phyloP scores from a whole-genome alignment of 75 land plant species.

The Adiantum capillusveneris region DNA sequence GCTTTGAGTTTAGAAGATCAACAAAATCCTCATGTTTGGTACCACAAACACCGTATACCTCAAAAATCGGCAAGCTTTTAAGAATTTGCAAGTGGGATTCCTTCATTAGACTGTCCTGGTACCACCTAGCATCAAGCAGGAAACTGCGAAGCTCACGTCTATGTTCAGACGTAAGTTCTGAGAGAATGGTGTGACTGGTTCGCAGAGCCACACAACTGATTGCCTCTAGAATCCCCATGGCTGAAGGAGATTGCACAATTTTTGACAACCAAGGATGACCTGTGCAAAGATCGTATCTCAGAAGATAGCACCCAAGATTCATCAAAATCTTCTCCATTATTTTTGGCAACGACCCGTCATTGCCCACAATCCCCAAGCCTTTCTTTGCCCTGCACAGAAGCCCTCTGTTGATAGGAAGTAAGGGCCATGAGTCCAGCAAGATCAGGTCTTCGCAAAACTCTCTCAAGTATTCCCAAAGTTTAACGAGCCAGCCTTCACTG shows the following conservation, averaged over 20 bases:
- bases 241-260: conserved; percentile 51
- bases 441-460: conserved; percentile 43
- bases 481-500: conserved; percentile 44
- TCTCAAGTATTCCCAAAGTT: conserved; percentile 67
- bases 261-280: conserved; percentile 49
- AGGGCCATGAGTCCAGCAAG: conserved; percentile 62
- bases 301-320: conserved; percentile 67
- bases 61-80: conserved; percentile 65
- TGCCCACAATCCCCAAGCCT: conserved; percentile 42
- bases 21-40: conserved; percentile 13
- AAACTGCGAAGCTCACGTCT: conserved; percentile 56
- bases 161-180: conserved; percentile 28
- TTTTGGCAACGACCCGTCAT: conserved; percentile 29
- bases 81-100: conserved; percentile 37
- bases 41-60: conserved; percentile 36
- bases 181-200: conserved; percentile 23
- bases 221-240: conserved; percentile 59
- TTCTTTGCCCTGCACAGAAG: conserved; percentile 46
- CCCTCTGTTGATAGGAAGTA: conserved; percentile 65
- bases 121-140: conserved; percentile 76
- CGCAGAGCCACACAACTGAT: conserved; percentile 39
- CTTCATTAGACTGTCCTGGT: conserved; percentile 32
- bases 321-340: conserved; percentile 37
- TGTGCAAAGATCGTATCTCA: conserved; percentile 37
- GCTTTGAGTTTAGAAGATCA: conserved; percentile 37